Conservation (phyloP, 805 yeast genomes). For the Candida loeiensis region DNA sequence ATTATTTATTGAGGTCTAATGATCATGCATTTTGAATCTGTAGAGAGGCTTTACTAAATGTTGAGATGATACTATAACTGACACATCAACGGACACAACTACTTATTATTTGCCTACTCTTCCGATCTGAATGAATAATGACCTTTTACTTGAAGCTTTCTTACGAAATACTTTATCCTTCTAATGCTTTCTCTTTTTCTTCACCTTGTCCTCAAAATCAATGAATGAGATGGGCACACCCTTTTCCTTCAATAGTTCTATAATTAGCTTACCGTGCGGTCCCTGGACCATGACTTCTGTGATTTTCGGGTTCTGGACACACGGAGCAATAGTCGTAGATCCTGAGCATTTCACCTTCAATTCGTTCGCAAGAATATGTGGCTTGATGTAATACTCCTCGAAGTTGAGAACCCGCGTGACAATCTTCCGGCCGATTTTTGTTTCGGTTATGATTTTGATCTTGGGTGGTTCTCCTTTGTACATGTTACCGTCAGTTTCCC, state of each 20-base stretch:
- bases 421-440: slow-evolving; percentile 76
- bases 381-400: slow-evolving; percentile 63
- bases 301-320: slow-evolving; percentile 50
- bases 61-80: too few species aligned
- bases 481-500: slow-evolving; percentile 35
- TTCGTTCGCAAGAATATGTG: slow-evolving; percentile 62
- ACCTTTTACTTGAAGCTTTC: too few species aligned
- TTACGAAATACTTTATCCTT: neutral
- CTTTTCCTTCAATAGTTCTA: slow-evolving; percentile 52
- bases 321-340: slow-evolving; percentile 69
- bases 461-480: slow-evolving; percentile 67
- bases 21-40: too few species aligned
- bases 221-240: slow-evolving; percentile 71
- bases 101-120: too few species aligned
- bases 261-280: slow-evolving; percentile 65
- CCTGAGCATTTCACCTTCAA: slow-evolving; percentile 83
- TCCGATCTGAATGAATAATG: too few species aligned
- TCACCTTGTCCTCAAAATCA: slow-evolving; percentile 58
- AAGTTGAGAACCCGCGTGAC: slow-evolving; percentile 71
- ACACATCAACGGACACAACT: too few species aligned
- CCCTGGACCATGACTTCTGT: slow-evolving; percentile 87
- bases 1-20: neutral
- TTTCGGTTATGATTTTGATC: slow-evolving; percentile 64
- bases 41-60: too few species aligned
- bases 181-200: slow-evolving; percentile 44